Conservation (phyloP, 192 early-diverging fungal genomes). For the Coemansia javaensis region DNA sequence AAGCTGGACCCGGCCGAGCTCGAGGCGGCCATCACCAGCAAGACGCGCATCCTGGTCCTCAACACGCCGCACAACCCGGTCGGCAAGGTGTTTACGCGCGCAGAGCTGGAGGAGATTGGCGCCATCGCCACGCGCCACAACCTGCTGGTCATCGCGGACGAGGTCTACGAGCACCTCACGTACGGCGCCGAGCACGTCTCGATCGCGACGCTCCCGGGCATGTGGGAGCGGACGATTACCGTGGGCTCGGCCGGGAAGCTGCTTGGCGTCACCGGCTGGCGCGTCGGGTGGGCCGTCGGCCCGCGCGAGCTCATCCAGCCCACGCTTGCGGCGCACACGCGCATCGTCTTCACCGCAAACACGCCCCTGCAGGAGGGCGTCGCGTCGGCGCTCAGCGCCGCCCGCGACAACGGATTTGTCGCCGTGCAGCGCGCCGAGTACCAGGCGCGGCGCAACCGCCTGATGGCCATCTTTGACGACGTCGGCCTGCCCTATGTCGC, state of each 20-base stretch:
- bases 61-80: slow-evolving; percentile 97
- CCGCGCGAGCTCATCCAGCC: slow-evolving; percentile 66
- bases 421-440: slow-evolving; percentile 65
- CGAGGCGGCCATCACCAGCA: slow-evolving; percentile 63
- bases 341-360: slow-evolving; percentile 82
- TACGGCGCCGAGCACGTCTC: slow-evolving; percentile 65
- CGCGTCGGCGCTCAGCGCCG: slow-evolving; percentile 67
- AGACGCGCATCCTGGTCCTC: slow-evolving; percentile 82
- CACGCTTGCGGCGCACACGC: slow-evolving; percentile 81
- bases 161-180: slow-evolving; percentile 95
- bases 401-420: slow-evolving; percentile 61
- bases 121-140: slow-evolving; percentile 73
- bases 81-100: slow-evolving; percentile 75
- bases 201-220: slow-evolving; percentile 78
- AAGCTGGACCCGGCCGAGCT: slow-evolving; percentile 79
- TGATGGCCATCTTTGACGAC: slow-evolving; percentile 63
- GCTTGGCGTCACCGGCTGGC: slow-evolving; percentile 96
- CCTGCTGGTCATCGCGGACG: slow-evolving; percentile 84
- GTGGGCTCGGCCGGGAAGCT: slow-evolving; percentile 90
- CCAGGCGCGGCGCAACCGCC: slow-evolving; percentile 63
- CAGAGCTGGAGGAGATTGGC: slow-evolving; percentile 72
- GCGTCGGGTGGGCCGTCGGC: slow-evolving; percentile 88
- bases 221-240: slow-evolving; percentile 93
- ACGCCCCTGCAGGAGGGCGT: slow-evolving; percentile 87
- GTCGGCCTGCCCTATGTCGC: slow-evolving; percentile 72